Evolutionary conservation across 2,329 filamentous ascomycete species (phyloP), one percentile per base, ranked within the genome.

Genomic region (Aquanectria penicillioides): DNA sequence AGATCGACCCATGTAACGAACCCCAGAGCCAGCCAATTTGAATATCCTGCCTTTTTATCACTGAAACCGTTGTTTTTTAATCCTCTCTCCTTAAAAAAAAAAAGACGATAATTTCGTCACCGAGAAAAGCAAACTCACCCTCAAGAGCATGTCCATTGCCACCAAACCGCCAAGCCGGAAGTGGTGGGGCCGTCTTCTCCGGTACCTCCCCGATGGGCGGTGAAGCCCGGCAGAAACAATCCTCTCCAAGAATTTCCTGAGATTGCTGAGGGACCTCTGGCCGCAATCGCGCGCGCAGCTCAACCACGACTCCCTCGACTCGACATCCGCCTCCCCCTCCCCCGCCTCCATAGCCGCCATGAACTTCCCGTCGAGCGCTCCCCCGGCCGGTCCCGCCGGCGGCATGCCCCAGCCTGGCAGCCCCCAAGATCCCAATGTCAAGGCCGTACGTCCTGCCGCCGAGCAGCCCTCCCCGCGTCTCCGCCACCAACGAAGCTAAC

Each of bases 381-480:
- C 67, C 22, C 48, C 71, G 46, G 62, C 64, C 41, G 69, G 63
- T 56, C 65, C 63, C 53, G 49, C 63, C 55, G 55, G 57, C 28
- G 62, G 63, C 44, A 59, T 62, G 57, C 69, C 68, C 40, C 61
- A 54, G 51, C 61, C 66, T 31, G 70, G 71, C 29, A 74, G 73
- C 63, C 73, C 76, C 8, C 80, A 82, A 54, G 84, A 86, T 56
- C 80, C 84, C 18, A 80, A 80, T 47, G 75, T 85, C 64, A 85
- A 85, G 63, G 78, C 77, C 51, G 81, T 83, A 72, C 48, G 79
- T 73, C 5, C 34, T 46, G 31, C 22, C 41, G 25, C 17, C 31
- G 52, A 57, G 46, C 43, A 20, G 22, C 36, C 11, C 11, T 11
- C 4, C 25, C 36, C 33, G 34, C 28, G 12, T 25, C 28, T 11